Conservation (phyloP, 345 rosid genomes). For the Trapa bicornis region DNA sequence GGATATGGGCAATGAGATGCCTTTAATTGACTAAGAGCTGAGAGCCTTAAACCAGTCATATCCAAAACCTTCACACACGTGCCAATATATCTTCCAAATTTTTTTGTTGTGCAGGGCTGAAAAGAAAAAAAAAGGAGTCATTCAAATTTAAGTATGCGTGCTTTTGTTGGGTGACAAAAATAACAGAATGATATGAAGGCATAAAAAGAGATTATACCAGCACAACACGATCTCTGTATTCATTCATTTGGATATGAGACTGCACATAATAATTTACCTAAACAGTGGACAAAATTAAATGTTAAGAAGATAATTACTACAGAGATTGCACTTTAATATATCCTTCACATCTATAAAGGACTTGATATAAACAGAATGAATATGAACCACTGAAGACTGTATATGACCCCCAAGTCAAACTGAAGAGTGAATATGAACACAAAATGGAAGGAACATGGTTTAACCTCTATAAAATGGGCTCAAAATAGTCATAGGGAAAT, state of each 20-base stretch:
- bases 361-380: not conserved
- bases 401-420: no score
- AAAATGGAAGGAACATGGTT: no score
- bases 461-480: no score
- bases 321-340: not conserved
- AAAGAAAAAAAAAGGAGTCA: slow-evolving; percentile 1
- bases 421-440: no score
- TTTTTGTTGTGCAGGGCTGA: slow-evolving; percentile 70
- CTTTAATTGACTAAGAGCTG: slow-evolving; percentile 84
- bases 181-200: slow-evolving; percentile 5
- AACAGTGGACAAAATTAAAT: slow-evolving; percentile 5
- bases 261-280: slow-evolving; percentile 85
- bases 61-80: slow-evolving; percentile 86
- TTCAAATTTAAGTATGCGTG: not conserved
- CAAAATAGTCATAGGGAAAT: no score
- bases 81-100: slow-evolving; percentile 49
- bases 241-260: slow-evolving; percentile 97
- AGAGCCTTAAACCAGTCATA: slow-evolving; percentile 89
- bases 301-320: not conserved
- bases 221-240: slow-evolving; percentile 80
- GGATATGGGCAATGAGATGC: slow-evolving; percentile 21
- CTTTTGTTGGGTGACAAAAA: not conserved
- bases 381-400: not conserved
- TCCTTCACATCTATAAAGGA: not conserved
- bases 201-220: slow-evolving; percentile 31